Percentiles rank a stretch among this genome's conserved stretches.
phyloP scores from a whole-genome alignment of 2,329 filamentous ascomycete species.

The Monosporascus sp. region DNA sequence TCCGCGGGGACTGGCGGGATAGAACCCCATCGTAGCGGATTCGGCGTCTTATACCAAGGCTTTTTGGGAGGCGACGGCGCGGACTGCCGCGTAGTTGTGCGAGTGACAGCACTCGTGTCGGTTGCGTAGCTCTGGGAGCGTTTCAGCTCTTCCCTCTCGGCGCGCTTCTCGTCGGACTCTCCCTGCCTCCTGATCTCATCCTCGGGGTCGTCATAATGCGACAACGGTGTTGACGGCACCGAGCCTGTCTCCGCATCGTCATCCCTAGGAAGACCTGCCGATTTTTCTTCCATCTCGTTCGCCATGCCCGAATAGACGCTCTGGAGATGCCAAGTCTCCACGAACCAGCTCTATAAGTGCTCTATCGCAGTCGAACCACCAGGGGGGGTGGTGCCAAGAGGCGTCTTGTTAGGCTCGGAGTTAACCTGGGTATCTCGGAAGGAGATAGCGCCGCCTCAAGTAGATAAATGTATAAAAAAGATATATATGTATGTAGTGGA shows the following conservation, averaged over 20 bases:
- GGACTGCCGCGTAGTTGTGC: conserved; percentile 32
- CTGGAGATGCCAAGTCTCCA: neutral
- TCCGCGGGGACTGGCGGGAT: conserved; percentile 51
- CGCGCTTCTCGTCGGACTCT: conserved; percentile 21
- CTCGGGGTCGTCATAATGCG: conserved; percentile 18
- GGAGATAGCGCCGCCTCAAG: neutral
- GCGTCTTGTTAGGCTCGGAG: neutral
- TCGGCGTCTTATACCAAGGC: conserved; percentile 59
- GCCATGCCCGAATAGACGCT: conserved; percentile 18
- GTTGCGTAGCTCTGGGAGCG: conserved; percentile 50
- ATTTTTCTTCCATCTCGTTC: conserved; percentile 18
- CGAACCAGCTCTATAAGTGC: neutral
- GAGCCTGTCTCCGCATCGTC: conserved; percentile 13
- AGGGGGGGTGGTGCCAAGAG: neutral
- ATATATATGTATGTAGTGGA: too few species aligned
- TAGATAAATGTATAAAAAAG: neutral
- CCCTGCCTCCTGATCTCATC: conserved; percentile 22
- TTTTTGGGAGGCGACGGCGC: conserved; percentile 33
- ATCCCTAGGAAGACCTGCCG: conserved; percentile 18
- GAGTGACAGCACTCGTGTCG: conserved; percentile 43
- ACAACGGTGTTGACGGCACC: conserved; percentile 12
- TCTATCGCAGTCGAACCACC: neutral
- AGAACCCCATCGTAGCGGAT: conserved; percentile 56
- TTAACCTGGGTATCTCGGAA: neutral
- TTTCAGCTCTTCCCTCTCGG: conserved; percentile 29